Base-by-base conservation (phyloP, 2,329 filamentous ascomycete species). In the Monosporascus ibericus region DNA sequence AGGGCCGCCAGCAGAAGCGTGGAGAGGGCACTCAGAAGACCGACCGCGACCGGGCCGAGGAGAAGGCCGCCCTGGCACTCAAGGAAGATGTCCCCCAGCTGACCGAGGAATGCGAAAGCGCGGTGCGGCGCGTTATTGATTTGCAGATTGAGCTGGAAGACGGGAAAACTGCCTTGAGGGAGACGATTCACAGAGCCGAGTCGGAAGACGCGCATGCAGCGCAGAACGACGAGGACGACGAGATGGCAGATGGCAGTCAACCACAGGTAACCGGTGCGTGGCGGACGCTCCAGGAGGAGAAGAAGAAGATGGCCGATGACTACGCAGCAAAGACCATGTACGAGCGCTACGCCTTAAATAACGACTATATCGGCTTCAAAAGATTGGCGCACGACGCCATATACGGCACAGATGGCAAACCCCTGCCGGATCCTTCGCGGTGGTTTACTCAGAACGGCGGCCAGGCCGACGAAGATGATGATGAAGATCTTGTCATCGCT, bases 401-500 rank as follows among this genome's bases (percentile, higher is more conserved):
- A 39, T 72, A 76, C 49, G 74, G 72, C 5, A 71, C 76, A 36
- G 73, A 77, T 24, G 75, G 76, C 1, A 72, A 78, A 8, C 73
- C 74, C 0, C 63, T 84, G 1, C 78, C 80, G 0, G 76, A 82
- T 53, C 71, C 79, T 0, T 72, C 73, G 2, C 71, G 70, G 14
- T 84, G 81, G 81, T 84, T 84, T 58, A 69, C 73, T 46, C 56
- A 67, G 18, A 66, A 74, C 37, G 78, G 75, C 3, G 60, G 60
- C 18, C 60, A 57, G 1, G 69, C 60, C 1, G 70, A 61, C 1
- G 69, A 59, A 3, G 74, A 81, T 5, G 77, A 78, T 17, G 85
- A 87, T 51, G 85, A 88, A 20, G 88, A 92, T 42, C 74, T 92
- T 24, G 78, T 85, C 1, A 78, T 92, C 30, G 78, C 81, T 27